These are phyloP conservation scores for Acanthamoeba healyi DNA, from an alignment of 208 protist species.

Conservation along the genomic window DNA sequence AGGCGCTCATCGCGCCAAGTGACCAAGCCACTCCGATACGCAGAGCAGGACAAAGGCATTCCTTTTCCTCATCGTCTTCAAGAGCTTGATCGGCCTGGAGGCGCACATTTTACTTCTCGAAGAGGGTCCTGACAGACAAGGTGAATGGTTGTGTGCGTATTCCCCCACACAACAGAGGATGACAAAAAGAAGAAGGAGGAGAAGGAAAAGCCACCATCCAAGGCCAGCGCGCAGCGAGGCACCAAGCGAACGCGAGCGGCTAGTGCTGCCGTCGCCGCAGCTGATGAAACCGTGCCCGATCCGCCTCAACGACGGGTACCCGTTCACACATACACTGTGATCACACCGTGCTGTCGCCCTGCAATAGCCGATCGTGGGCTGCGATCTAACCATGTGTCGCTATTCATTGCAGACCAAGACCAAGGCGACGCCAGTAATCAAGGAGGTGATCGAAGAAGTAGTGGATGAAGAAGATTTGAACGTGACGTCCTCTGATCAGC, in stretches of 20 bases:
- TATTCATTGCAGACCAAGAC: neutral
- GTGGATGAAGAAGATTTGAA: constrained; percentile 28
- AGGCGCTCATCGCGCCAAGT: constrained; percentile 2
- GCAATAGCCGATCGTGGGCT: too few species aligned
- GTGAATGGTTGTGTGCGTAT: neutral
- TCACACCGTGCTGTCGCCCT: too few species aligned
- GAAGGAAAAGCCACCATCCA: neutral
- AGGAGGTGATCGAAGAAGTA: neutral
- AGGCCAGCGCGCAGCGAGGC: neutral
- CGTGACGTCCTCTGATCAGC: neutral
- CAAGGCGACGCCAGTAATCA: neutral
- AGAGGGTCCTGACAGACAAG: too few species aligned
- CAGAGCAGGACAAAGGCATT: constrained; percentile 52
- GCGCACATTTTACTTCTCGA: too few species aligned
- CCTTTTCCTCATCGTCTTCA: neutral
- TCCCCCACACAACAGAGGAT: neutral
- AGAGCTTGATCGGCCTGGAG: too few species aligned
- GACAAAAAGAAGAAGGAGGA: constrained; percentile 56
- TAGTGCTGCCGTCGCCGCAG: neutral
- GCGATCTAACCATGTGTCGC: too few species aligned
- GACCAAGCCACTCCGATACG: constrained; percentile 43
- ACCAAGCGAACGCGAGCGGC: constrained; percentile 38
- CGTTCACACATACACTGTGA: too few species aligned
- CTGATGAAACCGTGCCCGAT: neutral
- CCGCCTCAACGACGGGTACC: neutral